Percentiles rank a stretch among this genome's conserved stretches.
Evolutionary conservation across 2,329 filamentous ascomycete species (phyloP).

Genomic region (Samsoniella hepiali): DNA sequence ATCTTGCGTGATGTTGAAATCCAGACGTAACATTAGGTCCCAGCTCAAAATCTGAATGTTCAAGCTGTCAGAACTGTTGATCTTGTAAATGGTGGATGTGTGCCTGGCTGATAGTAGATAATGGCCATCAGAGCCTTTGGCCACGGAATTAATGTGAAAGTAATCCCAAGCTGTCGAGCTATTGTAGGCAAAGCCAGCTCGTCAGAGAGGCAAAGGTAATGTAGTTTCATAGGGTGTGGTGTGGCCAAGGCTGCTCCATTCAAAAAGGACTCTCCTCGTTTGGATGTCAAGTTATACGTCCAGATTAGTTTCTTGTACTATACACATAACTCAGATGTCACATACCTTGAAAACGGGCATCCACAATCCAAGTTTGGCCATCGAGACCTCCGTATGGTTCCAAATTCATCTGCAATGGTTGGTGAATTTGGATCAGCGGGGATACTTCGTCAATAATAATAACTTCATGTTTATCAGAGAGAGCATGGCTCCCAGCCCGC

Average conservation of each 20-base stretch:
- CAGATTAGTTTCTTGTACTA: neutral
- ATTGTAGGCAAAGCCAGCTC: constrained; percentile 15
- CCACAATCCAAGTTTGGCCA: constrained; percentile 54
- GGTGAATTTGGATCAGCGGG: constrained; percentile 51
- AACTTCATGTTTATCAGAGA: constrained; percentile 56
- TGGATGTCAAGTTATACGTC: constrained; percentile 46
- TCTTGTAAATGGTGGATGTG: constrained; percentile 44
- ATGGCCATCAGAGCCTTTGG: constrained; percentile 34
- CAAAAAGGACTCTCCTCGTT: constrained; percentile 48
- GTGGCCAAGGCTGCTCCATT: constrained; percentile 37
- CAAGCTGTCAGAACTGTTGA: constrained; percentile 47
- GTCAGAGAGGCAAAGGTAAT: constrained; percentile 23
- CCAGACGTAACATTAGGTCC: constrained; percentile 39
- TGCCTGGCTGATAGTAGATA: constrained; percentile 54
- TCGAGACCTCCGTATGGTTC: constrained; percentile 42
- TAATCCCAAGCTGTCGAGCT: constrained; percentile 34
- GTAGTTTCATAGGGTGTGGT: no score
- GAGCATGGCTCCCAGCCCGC: constrained; percentile 47
- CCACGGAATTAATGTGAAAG: constrained; percentile 13
- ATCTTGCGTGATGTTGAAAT: constrained; percentile 54
- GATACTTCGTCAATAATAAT: constrained; percentile 50
- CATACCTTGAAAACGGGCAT: constrained; percentile 51
- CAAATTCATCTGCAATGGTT: constrained; percentile 46
- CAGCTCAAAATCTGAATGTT: constrained; percentile 39
- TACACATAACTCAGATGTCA: constrained; percentile 25